phyloP scores from a whole-genome alignment of 179 eudicot genomes.

The Spergularia azorica region DNA sequence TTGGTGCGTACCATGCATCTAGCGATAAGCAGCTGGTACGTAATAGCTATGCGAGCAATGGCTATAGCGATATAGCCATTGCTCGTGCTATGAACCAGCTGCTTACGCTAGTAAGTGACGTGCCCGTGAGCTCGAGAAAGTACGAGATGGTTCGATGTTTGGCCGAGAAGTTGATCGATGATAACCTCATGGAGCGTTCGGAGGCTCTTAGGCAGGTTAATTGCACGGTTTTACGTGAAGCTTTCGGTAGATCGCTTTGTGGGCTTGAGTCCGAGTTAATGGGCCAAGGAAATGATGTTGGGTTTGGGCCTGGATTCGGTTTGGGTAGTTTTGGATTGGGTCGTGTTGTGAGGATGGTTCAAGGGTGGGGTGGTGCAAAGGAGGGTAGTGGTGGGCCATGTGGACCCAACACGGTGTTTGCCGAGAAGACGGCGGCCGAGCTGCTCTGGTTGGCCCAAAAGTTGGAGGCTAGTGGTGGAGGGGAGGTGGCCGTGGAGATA shows the following conservation, averaged over 20 bases:
- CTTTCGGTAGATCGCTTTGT: slow-evolving; percentile 48
- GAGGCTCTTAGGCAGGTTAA: slow-evolving; percentile 51
- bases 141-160: slow-evolving; percentile 64
- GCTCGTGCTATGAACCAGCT: slow-evolving; percentile 68
- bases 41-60: not conserved
- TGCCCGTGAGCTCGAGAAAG: slow-evolving; percentile 75
- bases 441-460: slow-evolving; percentile 74
- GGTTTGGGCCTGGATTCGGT: too few relatives aligned
- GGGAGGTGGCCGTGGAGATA: slow-evolving; percentile 49
- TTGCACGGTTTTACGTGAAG: slow-evolving; percentile 48
- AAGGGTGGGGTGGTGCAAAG: slow-evolving; percentile 19
- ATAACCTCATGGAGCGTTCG: slow-evolving; percentile 51
- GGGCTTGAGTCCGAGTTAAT: slow-evolving; percentile 49
- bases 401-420: slow-evolving; percentile 30
- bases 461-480: slow-evolving; percentile 66
- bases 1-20: not conserved
- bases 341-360: slow-evolving; percentile 35
- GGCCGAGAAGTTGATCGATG: slow-evolving; percentile 65
- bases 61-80: slow-evolving; percentile 43
- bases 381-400: slow-evolving; percentile 12
- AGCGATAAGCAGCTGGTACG: slow-evolving; percentile 1
- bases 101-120: slow-evolving; percentile 43
- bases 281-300: slow-evolving; percentile 25
- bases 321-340: slow-evolving; percentile 16
- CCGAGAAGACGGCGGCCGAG: slow-evolving; percentile 85